Percentiles rank a stretch among this genome's conserved stretches.
Conservation (phyloP, 805 yeast species). For the Lipomyces spencermartinsiae region DNA sequence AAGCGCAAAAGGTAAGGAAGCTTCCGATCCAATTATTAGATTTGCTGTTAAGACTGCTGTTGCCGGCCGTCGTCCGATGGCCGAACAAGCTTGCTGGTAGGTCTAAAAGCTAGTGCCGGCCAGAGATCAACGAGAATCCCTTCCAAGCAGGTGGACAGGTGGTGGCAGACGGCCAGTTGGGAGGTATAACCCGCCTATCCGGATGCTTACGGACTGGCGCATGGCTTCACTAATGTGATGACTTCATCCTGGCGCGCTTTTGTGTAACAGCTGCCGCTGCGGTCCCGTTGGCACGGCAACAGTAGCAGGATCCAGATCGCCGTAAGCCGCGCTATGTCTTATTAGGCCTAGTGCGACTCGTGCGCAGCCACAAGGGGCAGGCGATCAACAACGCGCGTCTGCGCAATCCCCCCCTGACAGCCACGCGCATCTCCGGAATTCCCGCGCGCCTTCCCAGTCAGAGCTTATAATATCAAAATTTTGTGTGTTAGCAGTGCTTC, state of each 20-base stretch:
- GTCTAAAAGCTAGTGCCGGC: no score
- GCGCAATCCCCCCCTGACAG: no score
- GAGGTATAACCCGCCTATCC: background rate
- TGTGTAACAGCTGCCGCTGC: background rate
- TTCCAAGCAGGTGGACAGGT: background rate
- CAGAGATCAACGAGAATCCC: no score
- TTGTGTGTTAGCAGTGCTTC: no score
- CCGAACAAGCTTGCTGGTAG: no score
- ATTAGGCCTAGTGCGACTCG: background rate
- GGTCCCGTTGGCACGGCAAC: background rate
- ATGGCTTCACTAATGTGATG: background rate
- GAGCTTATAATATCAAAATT: no score
- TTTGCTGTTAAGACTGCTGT: background rate
- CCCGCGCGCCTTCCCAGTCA: no score
- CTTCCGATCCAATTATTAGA: background rate
- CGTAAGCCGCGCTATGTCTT: background rate
- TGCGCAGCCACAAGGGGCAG: background rate
- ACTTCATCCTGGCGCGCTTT: background rate
- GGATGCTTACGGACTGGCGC: no score
- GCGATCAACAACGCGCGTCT: no score
- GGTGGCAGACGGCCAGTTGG: background rate
- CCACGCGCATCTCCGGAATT: no score
- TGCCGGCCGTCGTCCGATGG: background rate
- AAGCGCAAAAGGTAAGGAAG: background rate
- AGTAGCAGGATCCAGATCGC: background rate